phyloP scores from a whole-genome alignment of 768 basidiomycete genomes.

The Amanita muscaria region DNA sequence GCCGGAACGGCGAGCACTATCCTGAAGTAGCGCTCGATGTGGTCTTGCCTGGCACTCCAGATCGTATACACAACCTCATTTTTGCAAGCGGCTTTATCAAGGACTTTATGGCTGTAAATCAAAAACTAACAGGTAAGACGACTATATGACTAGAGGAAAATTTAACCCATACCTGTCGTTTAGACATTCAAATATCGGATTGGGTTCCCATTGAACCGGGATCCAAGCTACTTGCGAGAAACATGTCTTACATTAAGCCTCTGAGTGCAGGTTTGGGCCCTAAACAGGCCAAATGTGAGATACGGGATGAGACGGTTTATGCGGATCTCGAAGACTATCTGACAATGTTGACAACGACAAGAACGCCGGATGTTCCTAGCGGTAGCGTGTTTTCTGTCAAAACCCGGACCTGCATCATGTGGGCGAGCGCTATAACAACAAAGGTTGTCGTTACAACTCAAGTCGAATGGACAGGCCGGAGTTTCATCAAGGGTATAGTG shows the following conservation, averaged over 20 bases:
- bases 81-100: slow-evolving; percentile 95
- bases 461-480: slow-evolving; percentile 94
- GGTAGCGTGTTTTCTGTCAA: slow-evolving; percentile 91
- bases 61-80: slow-evolving; percentile 92
- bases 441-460: slow-evolving; percentile 81
- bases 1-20: slow-evolving; percentile 59
- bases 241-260: slow-evolving; percentile 96
- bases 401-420: slow-evolving; percentile 91
- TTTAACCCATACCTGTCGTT: neutral
- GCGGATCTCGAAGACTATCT: slow-evolving; percentile 82
- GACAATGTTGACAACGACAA: slow-evolving; percentile 78
- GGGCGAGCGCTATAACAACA: slow-evolving; percentile 75
- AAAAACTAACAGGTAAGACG: slow-evolving; percentile 75
- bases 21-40: slow-evolving; percentile 68
- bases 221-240: slow-evolving; percentile 67
- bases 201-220: slow-evolving; percentile 67
- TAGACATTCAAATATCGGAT: slow-evolving; percentile 94
- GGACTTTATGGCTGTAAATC: slow-evolving; percentile 84
- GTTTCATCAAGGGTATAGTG: slow-evolving; percentile 82
- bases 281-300: slow-evolving; percentile 92
- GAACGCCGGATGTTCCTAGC: slow-evolving; percentile 90
- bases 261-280: slow-evolving; percentile 84
- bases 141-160: neutral
- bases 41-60: slow-evolving; percentile 82
- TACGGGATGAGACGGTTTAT: slow-evolving; percentile 75